Evolutionary conservation across 2,329 filamentous ascomycete species (phyloP).

Genomic region (Neofusicoccum kwambonambiense): DNA sequence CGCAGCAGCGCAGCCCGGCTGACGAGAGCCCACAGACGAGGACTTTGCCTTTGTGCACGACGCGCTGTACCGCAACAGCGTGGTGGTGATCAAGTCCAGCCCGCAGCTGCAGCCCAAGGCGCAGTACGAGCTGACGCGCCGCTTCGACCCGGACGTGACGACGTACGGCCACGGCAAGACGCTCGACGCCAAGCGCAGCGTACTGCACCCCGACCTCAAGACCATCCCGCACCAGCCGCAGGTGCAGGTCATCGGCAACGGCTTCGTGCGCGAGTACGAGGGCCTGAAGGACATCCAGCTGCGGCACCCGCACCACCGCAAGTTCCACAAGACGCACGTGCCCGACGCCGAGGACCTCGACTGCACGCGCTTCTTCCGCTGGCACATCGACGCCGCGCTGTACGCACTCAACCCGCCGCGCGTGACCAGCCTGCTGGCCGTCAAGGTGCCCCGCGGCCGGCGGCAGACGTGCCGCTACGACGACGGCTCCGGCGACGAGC

Average conservation of each 20-base stretch:
- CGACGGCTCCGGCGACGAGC: slow-evolving; percentile 64
- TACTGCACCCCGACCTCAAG: slow-evolving; percentile 77
- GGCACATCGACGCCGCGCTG: slow-evolving; percentile 78
- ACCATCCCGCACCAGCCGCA: slow-evolving; percentile 78
- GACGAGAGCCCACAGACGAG: slow-evolving; percentile 44
- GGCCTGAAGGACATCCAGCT: slow-evolving; percentile 67
- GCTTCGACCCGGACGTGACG: slow-evolving; percentile 66
- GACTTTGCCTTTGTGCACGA: slow-evolving; percentile 64
- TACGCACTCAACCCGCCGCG: slow-evolving; percentile 73
- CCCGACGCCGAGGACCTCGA: slow-evolving; percentile 60
- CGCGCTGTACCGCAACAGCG: slow-evolving; percentile 65
- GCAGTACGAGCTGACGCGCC: slow-evolving; percentile 71
- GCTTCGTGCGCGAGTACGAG: slow-evolving; percentile 67
- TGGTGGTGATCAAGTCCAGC: slow-evolving; percentile 71
- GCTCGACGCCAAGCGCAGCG: slow-evolving; percentile 62
- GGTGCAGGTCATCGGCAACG: slow-evolving; percentile 78
- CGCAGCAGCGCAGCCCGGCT: background rate
- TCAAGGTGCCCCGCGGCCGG: slow-evolving; percentile 67
- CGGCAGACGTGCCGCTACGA: slow-evolving; percentile 70
- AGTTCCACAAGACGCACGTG: slow-evolving; percentile 68
- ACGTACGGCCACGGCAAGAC: slow-evolving; percentile 77
- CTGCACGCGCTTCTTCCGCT: slow-evolving; percentile 66
- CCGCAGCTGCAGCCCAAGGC: slow-evolving; percentile 63
- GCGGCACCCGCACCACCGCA: slow-evolving; percentile 73
- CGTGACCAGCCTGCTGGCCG: slow-evolving; percentile 71